Conservation (phyloP, 177 flowering plant genomes). For the Vitis hybrid region DNA sequence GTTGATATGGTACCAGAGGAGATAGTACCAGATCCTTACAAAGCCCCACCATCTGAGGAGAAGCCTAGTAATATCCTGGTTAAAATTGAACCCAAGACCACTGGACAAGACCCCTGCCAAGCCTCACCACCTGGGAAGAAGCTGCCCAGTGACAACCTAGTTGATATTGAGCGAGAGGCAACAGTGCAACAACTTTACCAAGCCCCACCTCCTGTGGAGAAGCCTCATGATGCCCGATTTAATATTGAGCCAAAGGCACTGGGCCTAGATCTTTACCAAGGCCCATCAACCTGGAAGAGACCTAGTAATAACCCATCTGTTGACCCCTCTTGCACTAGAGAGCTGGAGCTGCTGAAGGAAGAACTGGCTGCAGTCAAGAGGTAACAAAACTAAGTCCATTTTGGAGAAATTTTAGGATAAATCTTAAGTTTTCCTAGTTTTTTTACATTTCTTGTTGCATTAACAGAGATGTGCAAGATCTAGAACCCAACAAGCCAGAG, state of each 20-base stretch:
- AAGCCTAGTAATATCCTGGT: slow-evolving; percentile 13
- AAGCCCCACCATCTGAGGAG: slow-evolving; percentile 8
- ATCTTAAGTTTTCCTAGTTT: background rate
- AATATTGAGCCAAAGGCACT: slow-evolving; percentile 12
- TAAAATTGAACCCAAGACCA: slow-evolving; percentile 8
- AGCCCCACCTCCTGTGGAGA: slow-evolving; percentile 8
- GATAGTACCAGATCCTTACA: slow-evolving; percentile 2
- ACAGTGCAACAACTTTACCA: slow-evolving; percentile 1
- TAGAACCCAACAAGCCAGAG: slow-evolving; percentile 15
- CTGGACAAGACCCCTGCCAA: background rate
- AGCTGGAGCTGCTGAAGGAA: slow-evolving; percentile 21
- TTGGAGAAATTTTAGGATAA: background rate
- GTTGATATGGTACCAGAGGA: slow-evolving; percentile 12
- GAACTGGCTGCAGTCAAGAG: slow-evolving; percentile 32
- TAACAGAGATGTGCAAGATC: slow-evolving; percentile 29
- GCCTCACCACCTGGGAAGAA: no score
- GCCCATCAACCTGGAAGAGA: background rate
- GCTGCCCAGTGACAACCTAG: slow-evolving; percentile 7
- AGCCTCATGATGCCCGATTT: slow-evolving; percentile 12
- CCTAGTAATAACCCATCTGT: slow-evolving; percentile 6
- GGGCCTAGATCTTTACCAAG: background rate
- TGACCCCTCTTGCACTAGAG: slow-evolving; percentile 4
- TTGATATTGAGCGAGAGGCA: slow-evolving; percentile 13
- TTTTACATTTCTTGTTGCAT: slow-evolving; percentile 5
- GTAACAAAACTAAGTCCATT: slow-evolving; percentile 10